These are phyloP conservation scores for Vaccinium darrowii DNA, from an alignment of 148 eudicot species.

Conservation along the genomic window DNA sequence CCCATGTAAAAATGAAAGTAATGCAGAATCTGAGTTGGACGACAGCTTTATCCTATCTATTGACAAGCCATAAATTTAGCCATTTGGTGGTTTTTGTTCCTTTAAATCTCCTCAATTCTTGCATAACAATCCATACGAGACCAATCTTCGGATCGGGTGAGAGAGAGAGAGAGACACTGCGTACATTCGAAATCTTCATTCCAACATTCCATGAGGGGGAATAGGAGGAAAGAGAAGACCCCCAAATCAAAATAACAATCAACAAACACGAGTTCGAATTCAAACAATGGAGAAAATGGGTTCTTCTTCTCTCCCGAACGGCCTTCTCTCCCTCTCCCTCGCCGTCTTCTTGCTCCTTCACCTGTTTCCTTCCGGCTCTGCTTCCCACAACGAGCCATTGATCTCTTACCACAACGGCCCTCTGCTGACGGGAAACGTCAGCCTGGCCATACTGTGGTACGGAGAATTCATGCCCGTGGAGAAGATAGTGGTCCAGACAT, in stretches of 20 bases:
- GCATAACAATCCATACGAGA: neutral
- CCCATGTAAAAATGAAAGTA: neutral
- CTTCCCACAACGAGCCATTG: neutral
- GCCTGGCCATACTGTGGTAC: slow-evolving; percentile 8
- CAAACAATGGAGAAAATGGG: neutral
- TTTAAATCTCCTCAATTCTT: neutral
- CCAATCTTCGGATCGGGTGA: neutral
- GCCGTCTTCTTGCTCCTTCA: neutral
- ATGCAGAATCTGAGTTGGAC: neutral
- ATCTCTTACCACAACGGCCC: slow-evolving; percentile 15
- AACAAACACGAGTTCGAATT: neutral
- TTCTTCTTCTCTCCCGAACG: neutral
- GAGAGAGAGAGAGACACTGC: neutral
- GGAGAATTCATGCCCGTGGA: neutral
- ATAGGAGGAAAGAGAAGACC: neutral
- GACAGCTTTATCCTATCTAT: neutral
- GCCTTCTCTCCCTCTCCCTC: neutral
- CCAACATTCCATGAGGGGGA: slow-evolving; percentile 11
- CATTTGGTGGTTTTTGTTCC: neutral
- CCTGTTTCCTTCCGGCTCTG: neutral
- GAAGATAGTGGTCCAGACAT: neutral
- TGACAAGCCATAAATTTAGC: slow-evolving; percentile 1
- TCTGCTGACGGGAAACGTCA: neutral
- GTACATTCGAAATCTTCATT: neutral
- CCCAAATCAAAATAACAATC: neutral